Conservation (phyloP, 1,284 basidiomycete genomes). For the Apiotrichum gamsii region DNA sequence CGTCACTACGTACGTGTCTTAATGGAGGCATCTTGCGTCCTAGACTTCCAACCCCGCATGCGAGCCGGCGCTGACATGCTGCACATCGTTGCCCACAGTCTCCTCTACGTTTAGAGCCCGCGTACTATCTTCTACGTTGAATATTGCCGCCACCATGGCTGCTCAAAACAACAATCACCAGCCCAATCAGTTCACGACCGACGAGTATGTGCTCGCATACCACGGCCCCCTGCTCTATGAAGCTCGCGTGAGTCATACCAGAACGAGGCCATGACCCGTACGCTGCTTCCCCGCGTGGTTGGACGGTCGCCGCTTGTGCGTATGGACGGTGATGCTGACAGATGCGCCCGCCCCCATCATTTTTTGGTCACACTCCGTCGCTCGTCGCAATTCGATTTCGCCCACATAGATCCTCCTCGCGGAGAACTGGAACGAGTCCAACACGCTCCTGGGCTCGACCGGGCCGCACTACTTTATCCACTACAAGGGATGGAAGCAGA, state of each 20-base stretch:
- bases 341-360: not conserved
- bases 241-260: constrained; percentile 59
- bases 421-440: constrained; percentile 66
- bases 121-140: not conserved
- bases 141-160: constrained; percentile 13
- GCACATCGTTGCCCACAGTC: not conserved
- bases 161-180: constrained; percentile 12
- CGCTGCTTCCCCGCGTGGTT: constrained; percentile 13
- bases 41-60: not conserved
- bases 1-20: too few relatives aligned
- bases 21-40: not conserved
- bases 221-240: constrained; percentile 93
- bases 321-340: constrained; percentile 15
- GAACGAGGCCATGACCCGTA: constrained; percentile 3
- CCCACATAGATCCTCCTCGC: constrained; percentile 62
- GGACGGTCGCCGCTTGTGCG: not conserved
- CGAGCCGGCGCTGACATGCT: not conserved
- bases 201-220: constrained; percentile 85
- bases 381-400: not conserved
- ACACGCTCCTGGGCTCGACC: constrained; percentile 58
- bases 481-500: constrained; percentile 99
- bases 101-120: not conserved
- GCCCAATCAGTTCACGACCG: constrained; percentile 45
- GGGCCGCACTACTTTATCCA: constrained; percentile 92
- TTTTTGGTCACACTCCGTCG: not conserved